Evolutionary conservation across 176 grass and related monocot species (phyloP).

Genomic region (Oryza punctata): DNA sequence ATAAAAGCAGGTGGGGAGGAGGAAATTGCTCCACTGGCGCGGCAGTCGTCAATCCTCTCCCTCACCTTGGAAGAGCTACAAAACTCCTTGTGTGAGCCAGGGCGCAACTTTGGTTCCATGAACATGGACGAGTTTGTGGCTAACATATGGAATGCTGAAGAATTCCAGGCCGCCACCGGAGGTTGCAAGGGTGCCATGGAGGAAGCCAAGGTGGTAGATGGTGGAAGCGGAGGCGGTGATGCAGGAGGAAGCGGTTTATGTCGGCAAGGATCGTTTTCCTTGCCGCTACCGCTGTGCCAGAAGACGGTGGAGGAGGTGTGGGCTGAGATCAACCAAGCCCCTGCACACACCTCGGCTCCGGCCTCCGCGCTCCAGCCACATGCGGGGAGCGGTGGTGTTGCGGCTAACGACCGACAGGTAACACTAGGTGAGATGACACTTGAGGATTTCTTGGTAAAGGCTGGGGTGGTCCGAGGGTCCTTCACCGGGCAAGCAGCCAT

Average conservation of each 20-base stretch:
- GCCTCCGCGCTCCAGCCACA: slow-evolving; percentile 23
- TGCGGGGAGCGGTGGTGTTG: slow-evolving; percentile 20
- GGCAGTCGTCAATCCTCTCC: slow-evolving; percentile 68
- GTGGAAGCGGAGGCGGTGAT: slow-evolving; percentile 1
- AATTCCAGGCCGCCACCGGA: slow-evolving; percentile 52
- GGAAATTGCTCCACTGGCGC: slow-evolving; percentile 36
- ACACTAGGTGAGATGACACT: slow-evolving; percentile 94
- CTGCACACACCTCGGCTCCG: neutral
- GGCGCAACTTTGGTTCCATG: slow-evolving; percentile 90
- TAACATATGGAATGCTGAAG: slow-evolving; percentile 95
- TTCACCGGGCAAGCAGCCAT: slow-evolving; percentile 21
- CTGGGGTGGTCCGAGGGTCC: slow-evolving; percentile 62
- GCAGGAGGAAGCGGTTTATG: slow-evolving; percentile 34
- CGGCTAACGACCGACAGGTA: slow-evolving; percentile 33
- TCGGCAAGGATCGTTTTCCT: slow-evolving; percentile 64
- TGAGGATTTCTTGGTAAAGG: slow-evolving; percentile 90
- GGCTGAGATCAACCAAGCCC: slow-evolving; percentile 62
- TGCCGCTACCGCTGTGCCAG: slow-evolving; percentile 60
- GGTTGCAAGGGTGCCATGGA: neutral
- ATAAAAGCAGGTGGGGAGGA: neutral
- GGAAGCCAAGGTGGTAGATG: neutral
- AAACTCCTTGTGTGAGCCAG: slow-evolving; percentile 71
- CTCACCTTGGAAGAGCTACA: slow-evolving; percentile 88
- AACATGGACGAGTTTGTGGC: slow-evolving; percentile 99
- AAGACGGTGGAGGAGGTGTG: slow-evolving; percentile 98